Evolutionary conservation across 371 early-diverging fungal species (phyloP).

Genomic region (Rhizopus arrhizus): DNA sequence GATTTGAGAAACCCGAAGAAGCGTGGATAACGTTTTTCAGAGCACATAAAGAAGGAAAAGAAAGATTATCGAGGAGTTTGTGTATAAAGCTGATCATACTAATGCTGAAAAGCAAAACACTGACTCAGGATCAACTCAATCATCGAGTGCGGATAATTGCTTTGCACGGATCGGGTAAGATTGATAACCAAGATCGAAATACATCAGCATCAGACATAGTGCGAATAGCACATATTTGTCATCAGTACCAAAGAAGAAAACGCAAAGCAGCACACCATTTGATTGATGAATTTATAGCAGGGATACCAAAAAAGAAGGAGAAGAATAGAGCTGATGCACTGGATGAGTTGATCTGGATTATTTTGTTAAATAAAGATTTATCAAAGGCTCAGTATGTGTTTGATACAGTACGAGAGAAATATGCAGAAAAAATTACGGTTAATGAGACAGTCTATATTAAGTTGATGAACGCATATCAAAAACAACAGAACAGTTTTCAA

Average conservation of each 20-base stretch:
- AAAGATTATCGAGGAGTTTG: slow-evolving; percentile 24
- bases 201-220: slow-evolving; percentile 28
- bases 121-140: slow-evolving; percentile 26
- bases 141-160: slow-evolving; percentile 30
- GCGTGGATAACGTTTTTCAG: slow-evolving; percentile 34
- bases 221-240: slow-evolving; percentile 34
- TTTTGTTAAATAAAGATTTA: slow-evolving; percentile 16
- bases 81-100: slow-evolving; percentile 37
- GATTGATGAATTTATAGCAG: slow-evolving; percentile 23
- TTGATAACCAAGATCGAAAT: slow-evolving; percentile 22
- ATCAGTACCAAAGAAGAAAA: slow-evolving; percentile 17
- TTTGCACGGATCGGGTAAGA: slow-evolving; percentile 19
- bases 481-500: slow-evolving; percentile 24
- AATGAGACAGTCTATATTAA: slow-evolving; percentile 35
- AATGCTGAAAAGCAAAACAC: slow-evolving; percentile 21
- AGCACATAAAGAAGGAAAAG: slow-evolving; percentile 20
- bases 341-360: slow-evolving; percentile 34
- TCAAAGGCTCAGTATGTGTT: slow-evolving; percentile 25
- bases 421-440: slow-evolving; percentile 5
- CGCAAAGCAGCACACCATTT: slow-evolving; percentile 11
- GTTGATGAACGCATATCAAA: slow-evolving; percentile 34
- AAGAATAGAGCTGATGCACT: slow-evolving; percentile 26
- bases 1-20: slow-evolving; percentile 5
- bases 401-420: slow-evolving; percentile 1
- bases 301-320: slow-evolving; percentile 23